phyloP scores from a whole-genome alignment of 495 filamentous ascomycete species.

The Podospora conica region DNA sequence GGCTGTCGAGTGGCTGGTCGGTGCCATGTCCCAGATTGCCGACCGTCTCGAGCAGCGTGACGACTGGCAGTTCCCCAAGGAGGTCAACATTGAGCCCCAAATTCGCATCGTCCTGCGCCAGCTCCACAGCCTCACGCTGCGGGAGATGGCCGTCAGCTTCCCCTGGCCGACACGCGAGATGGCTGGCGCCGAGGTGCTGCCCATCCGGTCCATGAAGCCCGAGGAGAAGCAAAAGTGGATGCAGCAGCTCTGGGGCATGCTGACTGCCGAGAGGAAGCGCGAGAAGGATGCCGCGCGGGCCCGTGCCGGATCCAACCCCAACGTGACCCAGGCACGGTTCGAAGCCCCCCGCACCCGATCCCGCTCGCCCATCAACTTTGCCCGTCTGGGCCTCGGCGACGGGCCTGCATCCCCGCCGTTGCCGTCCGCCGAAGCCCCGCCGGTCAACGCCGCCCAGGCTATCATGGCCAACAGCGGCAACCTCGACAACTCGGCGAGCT shows the following conservation, averaged over 20 bases:
- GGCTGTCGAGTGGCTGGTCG: constrained; percentile 31
- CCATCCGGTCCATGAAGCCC: constrained; percentile 29
- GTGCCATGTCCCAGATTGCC: constrained; percentile 31
- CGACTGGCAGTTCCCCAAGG: constrained; percentile 27
- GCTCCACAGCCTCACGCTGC: constrained; percentile 23
- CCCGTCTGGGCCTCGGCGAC: neutral
- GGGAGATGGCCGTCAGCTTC: constrained; percentile 32
- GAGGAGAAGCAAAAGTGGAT: constrained; percentile 33
- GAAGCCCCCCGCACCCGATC: constrained; percentile 21
- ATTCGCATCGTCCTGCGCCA: constrained; percentile 34
- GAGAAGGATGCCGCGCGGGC: constrained; percentile 5
- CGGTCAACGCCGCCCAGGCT: neutral
- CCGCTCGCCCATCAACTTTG: constrained; percentile 13
- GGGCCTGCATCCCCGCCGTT: neutral
- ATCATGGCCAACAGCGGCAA: neutral
- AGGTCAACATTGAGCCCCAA: constrained; percentile 31
- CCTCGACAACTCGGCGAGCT: neutral
- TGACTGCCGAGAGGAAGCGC: constrained; percentile 20
- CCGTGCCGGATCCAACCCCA: neutral
- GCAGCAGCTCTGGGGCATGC: constrained; percentile 22
- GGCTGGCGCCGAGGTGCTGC: constrained; percentile 32
- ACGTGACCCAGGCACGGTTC: constrained; percentile 15
- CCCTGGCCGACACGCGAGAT: constrained; percentile 34
- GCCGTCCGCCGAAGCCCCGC: neutral
- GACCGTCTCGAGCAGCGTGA: constrained; percentile 25